Percentiles rank a stretch among this genome's conserved stretches.
Conservation (phyloP, 331 rosid genomes). For the Spiraea crenata region DNA sequence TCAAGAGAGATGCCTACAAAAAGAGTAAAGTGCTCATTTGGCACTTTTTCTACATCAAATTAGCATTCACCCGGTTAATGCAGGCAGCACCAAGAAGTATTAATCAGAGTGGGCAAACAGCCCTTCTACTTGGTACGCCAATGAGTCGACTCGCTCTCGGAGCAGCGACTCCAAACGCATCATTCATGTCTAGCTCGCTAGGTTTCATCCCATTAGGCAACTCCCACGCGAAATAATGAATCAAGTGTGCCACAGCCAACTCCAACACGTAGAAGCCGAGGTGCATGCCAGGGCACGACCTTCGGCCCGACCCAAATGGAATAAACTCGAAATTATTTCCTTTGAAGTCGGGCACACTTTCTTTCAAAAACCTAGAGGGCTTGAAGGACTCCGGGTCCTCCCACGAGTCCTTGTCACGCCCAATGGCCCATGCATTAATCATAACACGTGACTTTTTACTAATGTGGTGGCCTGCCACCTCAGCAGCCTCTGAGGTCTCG, state of each 20-base stretch:
- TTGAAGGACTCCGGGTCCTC: constrained; percentile 52
- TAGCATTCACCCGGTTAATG: too few relatives aligned
- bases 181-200: constrained; percentile 70
- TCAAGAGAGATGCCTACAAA: too few relatives aligned
- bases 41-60: too few relatives aligned
- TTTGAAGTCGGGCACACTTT: constrained; percentile 62
- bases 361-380: constrained; percentile 52
- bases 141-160: constrained; percentile 76
- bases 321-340: constrained; percentile 86
- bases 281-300: constrained; percentile 96
- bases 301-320: constrained; percentile 92
- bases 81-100: too few relatives aligned
- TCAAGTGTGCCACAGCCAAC: constrained; percentile 66
- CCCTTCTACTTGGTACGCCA: constrained; percentile 66
- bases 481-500: constrained; percentile 73
- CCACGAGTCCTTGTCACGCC: constrained; percentile 64
- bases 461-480: constrained; percentile 50
- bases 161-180: constrained; percentile 86
- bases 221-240: constrained; percentile 90
- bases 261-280: constrained; percentile 75
- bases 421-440: constrained; percentile 86
- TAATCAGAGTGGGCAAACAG: constrained; percentile 42
- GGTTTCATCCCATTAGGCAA: constrained; percentile 87
- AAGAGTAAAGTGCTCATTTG: too few relatives aligned
- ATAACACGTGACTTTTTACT: constrained; percentile 68